phyloP scores from a whole-genome alignment of 805 yeast genomes.

The Schwanniomyces sp. region DNA sequence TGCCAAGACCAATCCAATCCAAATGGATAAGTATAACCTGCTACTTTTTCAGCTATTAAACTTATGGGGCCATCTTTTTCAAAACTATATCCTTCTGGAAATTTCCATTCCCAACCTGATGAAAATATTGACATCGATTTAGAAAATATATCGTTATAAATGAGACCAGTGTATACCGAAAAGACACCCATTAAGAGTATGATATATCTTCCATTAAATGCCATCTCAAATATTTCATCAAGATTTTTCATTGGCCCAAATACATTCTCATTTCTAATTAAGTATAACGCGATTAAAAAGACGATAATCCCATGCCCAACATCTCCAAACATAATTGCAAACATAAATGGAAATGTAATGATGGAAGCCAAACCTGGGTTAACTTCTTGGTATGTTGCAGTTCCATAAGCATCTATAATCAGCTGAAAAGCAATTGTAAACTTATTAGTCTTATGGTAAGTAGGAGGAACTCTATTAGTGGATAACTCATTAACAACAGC shows the following conservation, averaged over 20 bases:
- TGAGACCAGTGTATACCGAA: constrained; percentile 72
- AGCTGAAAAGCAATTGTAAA: constrained; percentile 68
- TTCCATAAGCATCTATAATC: constrained; percentile 76
- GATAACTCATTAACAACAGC: constrained; percentile 58
- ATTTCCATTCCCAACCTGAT: constrained; percentile 71
- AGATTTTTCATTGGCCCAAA: constrained; percentile 55
- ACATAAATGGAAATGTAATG: constrained; percentile 78
- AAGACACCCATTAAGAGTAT: constrained; percentile 68
- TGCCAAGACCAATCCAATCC: constrained; percentile 80
- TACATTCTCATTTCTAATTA: constrained; percentile 55
- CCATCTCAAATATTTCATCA: constrained; percentile 79
- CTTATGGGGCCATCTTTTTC: constrained; percentile 31
- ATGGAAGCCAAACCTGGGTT: constrained; percentile 75
- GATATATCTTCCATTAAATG: constrained; percentile 68
- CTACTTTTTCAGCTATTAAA: constrained; percentile 44
- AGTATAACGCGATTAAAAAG: constrained; percentile 50
- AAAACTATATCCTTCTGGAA: constrained; percentile 45
- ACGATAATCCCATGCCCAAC: constrained; percentile 74
- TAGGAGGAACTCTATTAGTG: constrained; percentile 70
- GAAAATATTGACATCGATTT: constrained; percentile 65
- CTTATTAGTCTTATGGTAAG: constrained; percentile 68
- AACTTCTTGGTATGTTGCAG: constrained; percentile 72
- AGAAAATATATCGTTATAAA: constrained; percentile 73
- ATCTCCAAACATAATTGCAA: constrained; percentile 84
- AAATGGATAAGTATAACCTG: constrained; percentile 52